Base-by-base conservation (phyloP, 768 basidiomycete species). In the Podaxis sp. region DNA sequence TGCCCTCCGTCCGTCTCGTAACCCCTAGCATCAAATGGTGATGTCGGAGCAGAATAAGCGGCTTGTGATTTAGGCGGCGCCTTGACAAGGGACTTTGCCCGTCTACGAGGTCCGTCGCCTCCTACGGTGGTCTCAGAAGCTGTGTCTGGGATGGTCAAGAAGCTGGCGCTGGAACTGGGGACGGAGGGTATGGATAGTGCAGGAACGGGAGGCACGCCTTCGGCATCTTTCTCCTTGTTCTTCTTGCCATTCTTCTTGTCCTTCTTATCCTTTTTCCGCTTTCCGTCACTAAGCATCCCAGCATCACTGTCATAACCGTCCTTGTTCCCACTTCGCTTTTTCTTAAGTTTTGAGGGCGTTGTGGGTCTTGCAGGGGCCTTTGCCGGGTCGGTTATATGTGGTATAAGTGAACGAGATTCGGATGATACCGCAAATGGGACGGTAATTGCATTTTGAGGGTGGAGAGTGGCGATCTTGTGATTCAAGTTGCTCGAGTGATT, bases 271-370 rank as follows among this genome's bases (percentile, higher is more conserved):
- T 65, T 63, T 65, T 69, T 71, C 68, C 22, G 71, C 76, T n/a
- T 68, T 19, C 30, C 69, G 49, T 84, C 83, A 56, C 82, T 84
- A 40, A 82, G 64, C 66, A 84, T 82, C 1, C 79, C 83, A 3
- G 79, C 82, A 63, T 85, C 84, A 64, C 81, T 83, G 52, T 85
- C 84, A 66, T 84, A 80, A 2, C 82, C 84, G 67, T 81, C 82
- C 19, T 66, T 73, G 8, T 65, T 69, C 9, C 46, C 68, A 17
- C 61, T 55, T 49, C 72, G 68, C 63, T 80, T 76, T 71, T 82
- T 84, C 69, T 74, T 79, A 44, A 80, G 67, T 63, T 81, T 84
- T 12, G 57, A 64, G 2, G 73, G 73, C 12, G 74, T 72, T 22
- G 72, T 57, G 30, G 76, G 73, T 17, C 69, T 66, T 22, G 68